phyloP scores from a whole-genome alignment of 2,329 filamentous ascomycete genomes.

The Diaporthe destruens region DNA sequence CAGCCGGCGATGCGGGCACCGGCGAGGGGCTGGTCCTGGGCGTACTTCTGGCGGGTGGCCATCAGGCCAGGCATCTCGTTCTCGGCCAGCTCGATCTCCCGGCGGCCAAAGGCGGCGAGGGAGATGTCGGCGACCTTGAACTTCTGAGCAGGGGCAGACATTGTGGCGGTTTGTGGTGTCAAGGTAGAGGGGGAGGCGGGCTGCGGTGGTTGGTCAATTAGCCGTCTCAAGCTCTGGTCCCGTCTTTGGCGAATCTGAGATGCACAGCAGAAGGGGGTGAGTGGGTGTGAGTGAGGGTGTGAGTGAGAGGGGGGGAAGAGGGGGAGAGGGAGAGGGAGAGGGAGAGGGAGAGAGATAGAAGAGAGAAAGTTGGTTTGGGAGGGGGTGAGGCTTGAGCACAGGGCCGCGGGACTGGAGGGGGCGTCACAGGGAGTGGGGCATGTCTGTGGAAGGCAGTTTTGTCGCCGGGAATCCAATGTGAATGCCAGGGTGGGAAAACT shows the following conservation, averaged over 20 bases:
- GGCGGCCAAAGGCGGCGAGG: slow-evolving; percentile 97
- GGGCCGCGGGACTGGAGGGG: slow-evolving; percentile 36
- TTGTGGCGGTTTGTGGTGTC: slow-evolving; percentile 51
- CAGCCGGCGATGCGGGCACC: slow-evolving; percentile 97
- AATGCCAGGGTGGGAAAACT: slow-evolving; percentile 37
- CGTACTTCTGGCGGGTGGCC: slow-evolving; percentile 93
- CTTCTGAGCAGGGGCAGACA: slow-evolving; percentile 87
- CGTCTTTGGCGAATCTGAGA: slow-evolving; percentile 16
- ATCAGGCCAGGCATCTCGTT: slow-evolving; percentile 98
- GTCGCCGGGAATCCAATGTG: not conserved
- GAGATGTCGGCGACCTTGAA: slow-evolving; percentile 99
- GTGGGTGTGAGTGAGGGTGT: too few relatives aligned
- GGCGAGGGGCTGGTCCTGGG: slow-evolving; percentile 89
- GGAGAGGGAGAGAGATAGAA: not conserved
- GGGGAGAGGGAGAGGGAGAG: too few relatives aligned
- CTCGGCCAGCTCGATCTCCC: slow-evolving; percentile 98
- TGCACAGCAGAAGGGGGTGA: not conserved
- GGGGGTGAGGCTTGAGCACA: slow-evolving; percentile 39
- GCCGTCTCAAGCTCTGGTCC: slow-evolving; percentile 13
- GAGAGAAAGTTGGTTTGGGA: not conserved
- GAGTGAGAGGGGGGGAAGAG: too few relatives aligned
- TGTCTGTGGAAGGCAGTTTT: slow-evolving; percentile 9
- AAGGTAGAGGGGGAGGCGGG: not conserved
- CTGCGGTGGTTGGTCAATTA: slow-evolving; percentile 34
- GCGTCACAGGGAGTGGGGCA: slow-evolving; percentile 21